Evolutionary conservation across 2,329 filamentous ascomycete genomes (phyloP).

Genomic region (Ophiostoma perfectum): DNA sequence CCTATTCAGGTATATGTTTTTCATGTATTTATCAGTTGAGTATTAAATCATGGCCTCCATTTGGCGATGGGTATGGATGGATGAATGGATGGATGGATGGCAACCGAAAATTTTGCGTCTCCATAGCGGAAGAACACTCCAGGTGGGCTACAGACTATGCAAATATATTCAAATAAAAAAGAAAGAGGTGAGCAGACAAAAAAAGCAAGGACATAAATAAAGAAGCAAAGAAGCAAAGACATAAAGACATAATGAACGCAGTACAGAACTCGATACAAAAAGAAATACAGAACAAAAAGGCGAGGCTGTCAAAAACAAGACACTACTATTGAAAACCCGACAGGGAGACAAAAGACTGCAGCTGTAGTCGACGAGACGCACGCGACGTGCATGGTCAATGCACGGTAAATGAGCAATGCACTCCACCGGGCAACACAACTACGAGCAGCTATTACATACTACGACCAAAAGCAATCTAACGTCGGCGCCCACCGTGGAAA

Average conservation of each 20-base stretch:
- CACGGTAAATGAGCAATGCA: background rate
- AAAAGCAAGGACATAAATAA: background rate
- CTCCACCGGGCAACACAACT: background rate
- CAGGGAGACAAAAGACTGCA: background rate
- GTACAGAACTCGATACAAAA: background rate
- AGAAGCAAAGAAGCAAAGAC: no score
- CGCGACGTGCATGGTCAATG: background rate
- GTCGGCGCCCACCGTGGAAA: slow-evolving; percentile 2
- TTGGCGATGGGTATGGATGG: background rate
- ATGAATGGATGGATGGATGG: background rate
- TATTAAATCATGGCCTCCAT: background rate
- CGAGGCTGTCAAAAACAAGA: background rate
- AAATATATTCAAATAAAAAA: background rate
- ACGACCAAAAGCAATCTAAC: background rate
- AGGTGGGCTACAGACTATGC: background rate
- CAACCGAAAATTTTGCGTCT: slow-evolving; percentile 1
- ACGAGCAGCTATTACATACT: background rate
- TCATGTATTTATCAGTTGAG: background rate
- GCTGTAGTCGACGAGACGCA: background rate
- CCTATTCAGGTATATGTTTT: background rate
- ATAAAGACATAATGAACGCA: no score
- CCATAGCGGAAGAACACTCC: background rate
- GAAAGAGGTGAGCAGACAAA: background rate
- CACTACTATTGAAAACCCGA: background rate
- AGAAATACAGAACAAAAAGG: background rate